Base-by-base conservation (phyloP, 2,329 filamentous ascomycete species). In the Curvularia sp. region DNA sequence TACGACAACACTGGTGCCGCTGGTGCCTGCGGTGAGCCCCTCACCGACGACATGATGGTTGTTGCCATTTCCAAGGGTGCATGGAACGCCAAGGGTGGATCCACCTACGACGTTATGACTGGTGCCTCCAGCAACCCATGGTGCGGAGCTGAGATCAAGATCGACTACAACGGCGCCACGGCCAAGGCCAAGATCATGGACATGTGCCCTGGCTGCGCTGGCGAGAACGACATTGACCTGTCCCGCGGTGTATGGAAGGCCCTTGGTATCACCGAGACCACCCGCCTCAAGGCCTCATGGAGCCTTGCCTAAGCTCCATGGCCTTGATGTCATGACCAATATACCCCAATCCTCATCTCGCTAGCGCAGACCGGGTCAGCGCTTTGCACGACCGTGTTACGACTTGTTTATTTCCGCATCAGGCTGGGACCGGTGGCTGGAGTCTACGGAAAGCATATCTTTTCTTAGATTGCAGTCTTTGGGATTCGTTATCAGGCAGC, bases 341-440 rank as follows among this genome's bases (percentile, higher is more conserved):
- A 74, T 73, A 72, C 72, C 70, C 67, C 63, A 63, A 59, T 67
- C 64, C 60, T 57, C 32, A 63, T 61, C 64, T 69, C 60, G 73
- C 74, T 76, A 75, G 73, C 74, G 74, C 74, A 72, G 72, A 69
- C 74, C 64, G 70, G 70, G 72, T 75, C 73, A 75, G 74, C 74
- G 74, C 74, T 76, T 74, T 75, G 73, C 72, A 76, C 70, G 74
- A 76, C 70, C 36, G 65, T 59, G 63, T 73, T 63, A 74, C 64
- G 72, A 74, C 58, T 58, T 60, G 56, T 52, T 63, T 61, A 66
- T 52, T 67, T 64, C 65, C 63, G 61, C 61, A 66, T 68, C 65
- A 66, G 67, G 61, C 64, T 66, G 65, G 67, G 54, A 49, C 60
- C 41, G 56, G 48, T 52, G 38, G 60, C 51, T 59, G 62, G 65